A percentile compares a stretch with the other conserved stretches of the same genome.
phyloP scores from a whole-genome alignment of 805 yeast genomes.

The Komagataella kurtzmanii region DNA sequence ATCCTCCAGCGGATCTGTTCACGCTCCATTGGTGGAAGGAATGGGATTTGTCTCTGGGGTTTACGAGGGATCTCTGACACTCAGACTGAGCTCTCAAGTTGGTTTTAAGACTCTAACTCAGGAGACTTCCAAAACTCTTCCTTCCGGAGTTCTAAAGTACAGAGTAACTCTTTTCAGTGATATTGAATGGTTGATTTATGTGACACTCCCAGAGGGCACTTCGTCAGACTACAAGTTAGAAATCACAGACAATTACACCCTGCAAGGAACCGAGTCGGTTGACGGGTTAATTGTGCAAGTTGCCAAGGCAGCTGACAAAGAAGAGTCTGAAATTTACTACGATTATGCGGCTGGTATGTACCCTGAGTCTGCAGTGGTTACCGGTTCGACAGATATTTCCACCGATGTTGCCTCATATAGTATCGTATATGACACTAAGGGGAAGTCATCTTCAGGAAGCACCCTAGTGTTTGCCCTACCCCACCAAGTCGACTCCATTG shows the following conservation, averaged over 20 bases:
- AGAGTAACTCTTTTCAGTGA: slow-evolving; percentile 23
- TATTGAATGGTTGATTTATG: slow-evolving; percentile 38
- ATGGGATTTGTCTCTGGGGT: slow-evolving; percentile 44
- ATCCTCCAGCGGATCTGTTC: slow-evolving; percentile 21
- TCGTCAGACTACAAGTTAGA: slow-evolving; percentile 17
- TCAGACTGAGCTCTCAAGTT: slow-evolving; percentile 28
- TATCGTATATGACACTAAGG: slow-evolving; percentile 34
- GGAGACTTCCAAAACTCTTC: slow-evolving; percentile 16
- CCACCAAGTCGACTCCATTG: slow-evolving; percentile 28
- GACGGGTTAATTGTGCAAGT: slow-evolving; percentile 32
- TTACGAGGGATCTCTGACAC: slow-evolving; percentile 32
- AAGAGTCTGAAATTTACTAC: slow-evolving; percentile 25
- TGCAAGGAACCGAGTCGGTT: slow-evolving; percentile 22
- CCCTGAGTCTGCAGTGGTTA: slow-evolving; percentile 28
- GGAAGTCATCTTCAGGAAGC: slow-evolving; percentile 31
- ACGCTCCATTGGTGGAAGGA: slow-evolving; percentile 42
- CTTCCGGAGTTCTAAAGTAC: slow-evolving; percentile 22
- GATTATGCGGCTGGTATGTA: slow-evolving; percentile 63
- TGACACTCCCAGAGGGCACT: slow-evolving; percentile 22
- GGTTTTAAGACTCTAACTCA: slow-evolving; percentile 27
- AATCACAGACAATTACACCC: slow-evolving; percentile 18
- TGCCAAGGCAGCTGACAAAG: slow-evolving; percentile 27
- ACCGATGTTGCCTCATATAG: slow-evolving; percentile 18
- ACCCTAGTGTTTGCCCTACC: slow-evolving; percentile 39
- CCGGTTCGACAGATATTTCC: slow-evolving; percentile 21